Conservation (phyloP, 108 stramenopile genomes). For the Cyclotella sp. region DNA sequence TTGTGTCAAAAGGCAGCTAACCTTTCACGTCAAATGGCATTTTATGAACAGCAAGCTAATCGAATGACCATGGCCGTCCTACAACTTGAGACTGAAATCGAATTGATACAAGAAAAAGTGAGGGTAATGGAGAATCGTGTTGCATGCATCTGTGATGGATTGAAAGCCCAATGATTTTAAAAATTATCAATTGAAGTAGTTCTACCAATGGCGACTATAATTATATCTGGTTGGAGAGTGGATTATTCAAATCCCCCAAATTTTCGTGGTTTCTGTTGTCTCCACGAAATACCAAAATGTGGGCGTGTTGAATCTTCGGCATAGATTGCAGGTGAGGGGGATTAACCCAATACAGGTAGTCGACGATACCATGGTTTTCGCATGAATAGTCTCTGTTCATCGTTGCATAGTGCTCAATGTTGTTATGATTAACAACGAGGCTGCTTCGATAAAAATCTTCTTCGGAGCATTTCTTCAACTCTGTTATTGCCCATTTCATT, state of each 20-base stretch:
- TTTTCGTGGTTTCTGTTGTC: neutral
- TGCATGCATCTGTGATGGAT: neutral
- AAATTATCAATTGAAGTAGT: neutral
- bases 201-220: neutral
- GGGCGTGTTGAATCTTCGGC: slow-evolving; percentile 54
- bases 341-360: slow-evolving; percentile 44
- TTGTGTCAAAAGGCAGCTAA: slow-evolving; percentile 19
- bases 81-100: no score
- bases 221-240: neutral
- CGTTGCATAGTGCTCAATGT: slow-evolving; percentile 2
- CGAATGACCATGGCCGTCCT: neutral
- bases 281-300: slow-evolving; percentile 38
- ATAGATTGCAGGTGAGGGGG: slow-evolving; percentile 55
- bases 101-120: neutral
- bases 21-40: slow-evolving; percentile 3
- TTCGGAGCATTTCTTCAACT: slow-evolving; percentile 14
- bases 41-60: slow-evolving; percentile 5
- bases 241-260: slow-evolving; percentile 2
- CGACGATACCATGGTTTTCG: slow-evolving; percentile 14
- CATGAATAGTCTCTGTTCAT: neutral
- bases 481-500: slow-evolving; percentile 41
- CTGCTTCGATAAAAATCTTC: slow-evolving; percentile 28
- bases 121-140: neutral
- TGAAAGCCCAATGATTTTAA: neutral
- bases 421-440: slow-evolving; percentile 18